These are phyloP conservation scores for Calonectria hawksworthii DNA, from an alignment of 2,329 filamentous ascomycete genomes.

Conservation along the genomic window DNA sequence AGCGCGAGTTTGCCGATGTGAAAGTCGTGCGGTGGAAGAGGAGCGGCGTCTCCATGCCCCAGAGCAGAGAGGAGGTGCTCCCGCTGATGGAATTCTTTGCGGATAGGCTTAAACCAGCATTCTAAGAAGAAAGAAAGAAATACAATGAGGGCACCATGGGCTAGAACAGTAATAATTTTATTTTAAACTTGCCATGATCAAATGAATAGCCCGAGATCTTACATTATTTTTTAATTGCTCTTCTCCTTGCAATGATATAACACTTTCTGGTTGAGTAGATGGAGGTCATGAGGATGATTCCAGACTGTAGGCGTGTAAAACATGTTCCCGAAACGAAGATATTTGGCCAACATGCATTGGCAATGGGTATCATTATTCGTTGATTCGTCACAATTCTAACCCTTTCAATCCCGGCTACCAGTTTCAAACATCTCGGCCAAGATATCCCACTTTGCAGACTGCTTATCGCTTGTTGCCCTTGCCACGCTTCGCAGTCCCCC, in stretches of 20 bases:
- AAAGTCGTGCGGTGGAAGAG: conserved; percentile 79
- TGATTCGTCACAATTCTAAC: conserved; percentile 32
- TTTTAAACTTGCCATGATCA: too few species aligned
- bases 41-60: conserved; percentile 85
- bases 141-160: background rate
- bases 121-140: background rate
- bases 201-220: too few species aligned
- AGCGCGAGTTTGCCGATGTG: conserved; percentile 75
- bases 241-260: too few species aligned
- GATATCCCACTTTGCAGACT: conserved; percentile 79
- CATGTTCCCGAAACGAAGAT: background rate
- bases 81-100: conserved; percentile 91
- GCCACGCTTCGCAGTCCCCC: conserved; percentile 82
- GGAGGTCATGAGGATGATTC: too few species aligned
- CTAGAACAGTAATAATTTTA: too few species aligned
- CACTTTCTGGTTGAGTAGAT: too few species aligned
- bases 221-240: too few species aligned
- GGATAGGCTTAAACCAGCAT: conserved; percentile 65
- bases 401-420: conserved; percentile 45
- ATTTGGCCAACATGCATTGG: background rate
- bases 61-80: conserved; percentile 85
- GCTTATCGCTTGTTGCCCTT: conserved; percentile 75
- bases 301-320: background rate
- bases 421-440: conserved; percentile 84
- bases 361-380: conserved; percentile 45